Evolutionary conservation across 2,329 filamentous ascomycete genomes (phyloP).

Genomic region (Cercospora zeae-maydis): DNA sequence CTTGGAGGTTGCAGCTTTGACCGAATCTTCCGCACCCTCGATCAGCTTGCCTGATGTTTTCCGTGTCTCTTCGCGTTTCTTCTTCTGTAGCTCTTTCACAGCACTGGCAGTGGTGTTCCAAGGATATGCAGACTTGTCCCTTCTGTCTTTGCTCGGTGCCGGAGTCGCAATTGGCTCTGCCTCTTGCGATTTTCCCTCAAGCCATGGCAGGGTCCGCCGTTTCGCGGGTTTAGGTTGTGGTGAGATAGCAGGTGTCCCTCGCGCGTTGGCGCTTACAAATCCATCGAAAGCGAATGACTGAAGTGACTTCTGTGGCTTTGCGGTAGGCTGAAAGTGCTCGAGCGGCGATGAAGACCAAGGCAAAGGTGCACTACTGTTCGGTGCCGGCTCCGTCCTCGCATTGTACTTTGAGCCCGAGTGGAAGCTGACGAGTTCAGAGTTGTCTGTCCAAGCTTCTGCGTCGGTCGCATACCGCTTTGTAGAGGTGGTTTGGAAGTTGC

Average conservation of each 20-base stretch:
- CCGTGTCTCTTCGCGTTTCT: conserved; percentile 60
- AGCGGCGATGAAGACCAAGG: conserved; percentile 62
- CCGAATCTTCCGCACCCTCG: conserved; percentile 46
- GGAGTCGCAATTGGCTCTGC: conserved; percentile 42
- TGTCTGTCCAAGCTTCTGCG: background rate
- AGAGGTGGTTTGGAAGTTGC: conserved; percentile 24
- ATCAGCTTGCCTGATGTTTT: conserved; percentile 50
- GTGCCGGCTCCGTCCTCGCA: conserved; percentile 35
- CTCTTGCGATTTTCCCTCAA: conserved; percentile 37
- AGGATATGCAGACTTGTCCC: conserved; percentile 42
- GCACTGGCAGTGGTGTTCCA: conserved; percentile 75
- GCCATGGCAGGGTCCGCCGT: conserved; percentile 64
- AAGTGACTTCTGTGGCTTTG: conserved; percentile 15
- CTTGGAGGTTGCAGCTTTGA: conserved; percentile 45
- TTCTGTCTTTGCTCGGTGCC: conserved; percentile 29
- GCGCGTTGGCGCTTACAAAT: background rate
- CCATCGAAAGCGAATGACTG: conserved; percentile 23
- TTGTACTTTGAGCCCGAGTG: conserved; percentile 27
- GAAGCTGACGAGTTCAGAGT: conserved; percentile 7
- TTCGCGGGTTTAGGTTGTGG: conserved; percentile 48
- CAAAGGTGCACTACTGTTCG: conserved; percentile 55
- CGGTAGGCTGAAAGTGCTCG: conserved; percentile 38
- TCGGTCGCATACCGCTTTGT: conserved; percentile 23
- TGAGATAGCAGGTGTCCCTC: background rate
- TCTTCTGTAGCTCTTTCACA: conserved; percentile 73